A percentile compares a stretch with the other conserved stretches of the same genome.
These are phyloP conservation scores for Coemansia erecta DNA, from an alignment of 192 early-diverging fungal species.

Conservation along the genomic window DNA sequence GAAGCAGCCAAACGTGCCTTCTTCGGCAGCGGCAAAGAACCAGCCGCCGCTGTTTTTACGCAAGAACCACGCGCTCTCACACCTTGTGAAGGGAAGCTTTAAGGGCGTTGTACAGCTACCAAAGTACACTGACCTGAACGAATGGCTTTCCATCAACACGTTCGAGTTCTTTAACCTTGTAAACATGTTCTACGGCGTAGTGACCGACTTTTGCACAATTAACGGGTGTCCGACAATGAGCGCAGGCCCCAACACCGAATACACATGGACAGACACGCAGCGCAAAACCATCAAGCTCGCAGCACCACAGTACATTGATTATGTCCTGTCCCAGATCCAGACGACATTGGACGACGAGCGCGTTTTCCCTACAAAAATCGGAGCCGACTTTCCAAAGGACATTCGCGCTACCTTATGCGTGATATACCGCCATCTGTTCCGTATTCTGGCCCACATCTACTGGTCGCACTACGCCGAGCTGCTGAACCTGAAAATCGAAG, in stretches of 20 bases:
- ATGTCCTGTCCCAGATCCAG: constrained; percentile 84
- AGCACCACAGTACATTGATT: constrained; percentile 96
- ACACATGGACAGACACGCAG: constrained; percentile 87
- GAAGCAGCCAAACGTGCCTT: constrained; percentile 29
- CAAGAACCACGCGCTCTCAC: constrained; percentile 65
- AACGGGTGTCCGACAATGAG: constrained; percentile 81
- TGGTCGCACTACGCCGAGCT: constrained; percentile 86
- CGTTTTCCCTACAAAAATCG: constrained; percentile 92
- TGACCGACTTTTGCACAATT: constrained; percentile 86
- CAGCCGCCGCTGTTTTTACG: constrained; percentile 59
- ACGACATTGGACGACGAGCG: constrained; percentile 83
- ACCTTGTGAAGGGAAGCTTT: constrained; percentile 89
- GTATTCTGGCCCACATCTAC: constrained; percentile 93
- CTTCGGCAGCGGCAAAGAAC: constrained; percentile 19
- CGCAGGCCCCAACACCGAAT: constrained; percentile 79
- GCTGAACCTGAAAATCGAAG: constrained; percentile 76
- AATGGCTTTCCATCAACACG: constrained; percentile 87
- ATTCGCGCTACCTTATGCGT: constrained; percentile 64
- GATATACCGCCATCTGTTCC: constrained; percentile 84
- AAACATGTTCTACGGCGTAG: constrained; percentile 85
- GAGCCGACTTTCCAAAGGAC: constrained; percentile 81
- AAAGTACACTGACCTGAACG: constrained; percentile 87
- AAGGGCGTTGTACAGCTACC: constrained; percentile 87
- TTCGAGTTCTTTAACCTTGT: constrained; percentile 94
- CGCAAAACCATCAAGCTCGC: constrained; percentile 79